Percentiles rank a stretch among this genome's conserved stretches.
Evolutionary conservation across 441 rosid genomes (phyloP).

Genomic region (Isatis lusitanica): DNA sequence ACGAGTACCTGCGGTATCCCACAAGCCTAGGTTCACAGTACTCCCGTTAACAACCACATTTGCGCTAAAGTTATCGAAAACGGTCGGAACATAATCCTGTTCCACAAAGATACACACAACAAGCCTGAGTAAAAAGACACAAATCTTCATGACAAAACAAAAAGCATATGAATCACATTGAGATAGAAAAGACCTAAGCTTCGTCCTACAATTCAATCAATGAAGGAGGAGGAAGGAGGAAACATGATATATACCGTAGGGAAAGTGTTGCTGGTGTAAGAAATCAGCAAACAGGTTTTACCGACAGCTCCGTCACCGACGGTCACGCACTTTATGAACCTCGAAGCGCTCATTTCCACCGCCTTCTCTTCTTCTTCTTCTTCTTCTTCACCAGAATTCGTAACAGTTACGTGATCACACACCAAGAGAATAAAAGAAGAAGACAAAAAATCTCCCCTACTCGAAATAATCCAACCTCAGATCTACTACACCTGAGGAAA

Average conservation of each 20-base stretch:
- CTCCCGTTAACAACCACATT: conserved; percentile 67
- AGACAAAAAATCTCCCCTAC: neutral
- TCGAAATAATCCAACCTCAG: conserved; percentile 14
- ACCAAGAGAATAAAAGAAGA: neutral
- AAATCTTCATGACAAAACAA: neutral
- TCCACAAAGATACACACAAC: neutral
- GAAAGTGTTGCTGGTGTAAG: conserved; percentile 78
- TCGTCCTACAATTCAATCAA: too few species aligned
- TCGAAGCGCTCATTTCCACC: conserved; percentile 62
- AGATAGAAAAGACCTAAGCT: neutral
- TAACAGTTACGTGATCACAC: conserved; percentile 1
- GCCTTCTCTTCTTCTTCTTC: neutral
- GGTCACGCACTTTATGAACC: conserved; percentile 72
- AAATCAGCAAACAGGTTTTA: conserved; percentile 71
- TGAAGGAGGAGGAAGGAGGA: neutral
- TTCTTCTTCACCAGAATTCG: neutral
- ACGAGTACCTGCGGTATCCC: conserved; percentile 68
- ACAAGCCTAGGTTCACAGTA: conserved; percentile 56
- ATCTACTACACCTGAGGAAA: conserved; percentile 4
- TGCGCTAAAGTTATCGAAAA: conserved; percentile 71
- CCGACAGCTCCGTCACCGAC: conserved; percentile 82
- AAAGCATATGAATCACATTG: neutral
- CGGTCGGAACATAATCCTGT: conserved; percentile 70
- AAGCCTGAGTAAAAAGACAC: neutral
- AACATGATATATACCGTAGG: conserved; percentile 43